Evolutionary conservation across 257 asterid genomes (phyloP).

Genomic region (Dorcoceras hygrometricum): DNA sequence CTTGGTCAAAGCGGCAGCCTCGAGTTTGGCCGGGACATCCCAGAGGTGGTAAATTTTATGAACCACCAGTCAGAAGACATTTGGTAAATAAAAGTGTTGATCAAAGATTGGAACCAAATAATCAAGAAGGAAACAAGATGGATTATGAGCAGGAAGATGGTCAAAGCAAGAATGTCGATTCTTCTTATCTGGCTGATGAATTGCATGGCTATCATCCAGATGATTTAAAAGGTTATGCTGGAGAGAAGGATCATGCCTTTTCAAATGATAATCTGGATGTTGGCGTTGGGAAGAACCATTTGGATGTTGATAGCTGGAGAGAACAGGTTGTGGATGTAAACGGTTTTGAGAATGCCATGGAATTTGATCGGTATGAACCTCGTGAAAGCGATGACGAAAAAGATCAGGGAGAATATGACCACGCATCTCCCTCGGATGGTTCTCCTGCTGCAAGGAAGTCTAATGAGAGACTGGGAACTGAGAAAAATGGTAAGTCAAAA

Average conservation of each 20-base stretch:
- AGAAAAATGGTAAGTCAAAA: slow-evolving; percentile 20
- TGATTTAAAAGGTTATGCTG: slow-evolving; percentile 21
- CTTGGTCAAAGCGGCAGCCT: slow-evolving; percentile 70
- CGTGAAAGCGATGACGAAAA: slow-evolving; percentile 29
- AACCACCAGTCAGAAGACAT: slow-evolving; percentile 32
- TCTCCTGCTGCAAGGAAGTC: slow-evolving; percentile 23
- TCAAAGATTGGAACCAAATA: slow-evolving; percentile 26
- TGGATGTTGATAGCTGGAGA: slow-evolving; percentile 43
- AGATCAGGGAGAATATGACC: slow-evolving; percentile 28
- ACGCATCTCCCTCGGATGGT: slow-evolving; percentile 17
- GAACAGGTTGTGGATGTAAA: slow-evolving; percentile 37
- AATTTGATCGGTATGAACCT: slow-evolving; percentile 64
- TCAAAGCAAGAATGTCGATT: slow-evolving; percentile 26
- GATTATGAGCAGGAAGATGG: slow-evolving; percentile 20
- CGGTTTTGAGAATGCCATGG: slow-evolving; percentile 28
- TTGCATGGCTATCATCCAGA: slow-evolving; percentile 23
- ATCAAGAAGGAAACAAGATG: slow-evolving; percentile 24
- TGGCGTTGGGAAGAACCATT: slow-evolving; percentile 25
- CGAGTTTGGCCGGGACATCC: slow-evolving; percentile 29
- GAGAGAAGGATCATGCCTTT: slow-evolving; percentile 20
- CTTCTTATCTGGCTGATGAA: slow-evolving; percentile 32
- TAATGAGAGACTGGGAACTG: slow-evolving; percentile 28
- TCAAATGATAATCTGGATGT: slow-evolving; percentile 23
- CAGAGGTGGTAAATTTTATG: slow-evolving; percentile 31
- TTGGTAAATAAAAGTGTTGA: slow-evolving; percentile 25